Base-by-base conservation (phyloP, 2,329 filamentous ascomycete species). In the Teratosphaeria zuluensis region DNA sequence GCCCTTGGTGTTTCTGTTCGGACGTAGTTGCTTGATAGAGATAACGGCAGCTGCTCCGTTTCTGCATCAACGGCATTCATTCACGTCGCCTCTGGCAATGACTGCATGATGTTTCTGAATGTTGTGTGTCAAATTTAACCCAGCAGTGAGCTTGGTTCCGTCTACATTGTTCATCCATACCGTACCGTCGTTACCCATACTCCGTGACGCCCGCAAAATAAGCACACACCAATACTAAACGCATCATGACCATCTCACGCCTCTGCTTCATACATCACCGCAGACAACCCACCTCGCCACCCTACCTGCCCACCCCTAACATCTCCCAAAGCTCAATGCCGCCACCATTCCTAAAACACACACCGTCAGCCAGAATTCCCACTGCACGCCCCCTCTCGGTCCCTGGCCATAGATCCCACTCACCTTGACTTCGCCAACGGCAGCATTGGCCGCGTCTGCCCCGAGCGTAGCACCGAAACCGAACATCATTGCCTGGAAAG, bases 391-490 rank as follows among this genome's bases (percentile, higher is more conserved):
- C 33, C 6, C 33, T 7, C 9, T 16, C 35, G 11, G 11, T 16
- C 35, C 4, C 35, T 16, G 4, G 12, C 35, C 14, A 42, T 16
- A 4, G 5, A 14, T 5, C 14, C 35, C 7, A 42, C 14, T 38
- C 59, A 67, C 68, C 61, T 60, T 66, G 35, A 63, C 64, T 48
- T 70, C 68, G 16, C 68, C 68, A n/a, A 70, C 63, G 16, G 62
- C 64, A 32, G 63, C 65, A 55, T 70, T 68, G 2, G 68, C 68
- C 54, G 63, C 68, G 53, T 70, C 66, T 4, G 54, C 19, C 6
- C 35, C 54, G 21, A 68, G 32, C 9, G 68, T 69, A 4, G 64
- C 65, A 11, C 67, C 68, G 35, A 70, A 69, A 2, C 68, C 68
- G 54, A 55, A 67, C 59, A 66, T 62, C 9, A 62, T 60, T 1